Conservation (phyloP, 306 rosid species). For the Aeschynomene evenia region DNA sequence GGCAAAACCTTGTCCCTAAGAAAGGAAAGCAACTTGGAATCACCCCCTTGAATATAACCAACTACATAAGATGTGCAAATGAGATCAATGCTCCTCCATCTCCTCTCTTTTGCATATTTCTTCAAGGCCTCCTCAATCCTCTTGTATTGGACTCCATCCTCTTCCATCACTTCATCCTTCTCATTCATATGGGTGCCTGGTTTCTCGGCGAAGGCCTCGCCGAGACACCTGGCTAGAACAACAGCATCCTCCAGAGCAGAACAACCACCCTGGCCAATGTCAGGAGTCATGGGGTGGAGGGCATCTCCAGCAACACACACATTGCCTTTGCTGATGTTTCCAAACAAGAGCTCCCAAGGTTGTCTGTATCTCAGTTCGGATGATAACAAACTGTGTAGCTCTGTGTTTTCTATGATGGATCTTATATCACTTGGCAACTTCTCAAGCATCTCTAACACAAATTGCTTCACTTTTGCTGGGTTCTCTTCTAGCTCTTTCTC, state of each 20-base stretch:
- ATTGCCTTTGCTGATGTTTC: constrained; percentile 59
- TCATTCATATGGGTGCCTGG: background rate
- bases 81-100: constrained; percentile 67
- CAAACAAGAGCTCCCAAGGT: constrained; percentile 66
- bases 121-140: constrained; percentile 53
- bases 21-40: constrained; percentile 33
- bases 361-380: constrained; percentile 48
- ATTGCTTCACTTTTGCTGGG: constrained; percentile 45
- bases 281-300: constrained; percentile 70
- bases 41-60: constrained; percentile 45
- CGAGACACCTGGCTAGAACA: constrained; percentile 62
- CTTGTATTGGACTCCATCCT: constrained; percentile 22
- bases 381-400: constrained; percentile 26
- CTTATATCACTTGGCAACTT: constrained; percentile 40
- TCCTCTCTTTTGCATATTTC: constrained; percentile 58
- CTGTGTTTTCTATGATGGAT: constrained; percentile 43
- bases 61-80: constrained; percentile 40
- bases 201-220: constrained; percentile 41
- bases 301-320: constrained; percentile 78
- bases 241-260: constrained; percentile 63
- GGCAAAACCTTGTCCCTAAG: constrained; percentile 56
- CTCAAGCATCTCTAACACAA: constrained; percentile 53
- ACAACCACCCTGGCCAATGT: constrained; percentile 67
- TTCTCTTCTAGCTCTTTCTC: constrained; percentile 44
- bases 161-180: constrained; percentile 12